Evolutionary conservation across 345 rosid species (phyloP).

Genomic region (Kandelia obovata): DNA sequence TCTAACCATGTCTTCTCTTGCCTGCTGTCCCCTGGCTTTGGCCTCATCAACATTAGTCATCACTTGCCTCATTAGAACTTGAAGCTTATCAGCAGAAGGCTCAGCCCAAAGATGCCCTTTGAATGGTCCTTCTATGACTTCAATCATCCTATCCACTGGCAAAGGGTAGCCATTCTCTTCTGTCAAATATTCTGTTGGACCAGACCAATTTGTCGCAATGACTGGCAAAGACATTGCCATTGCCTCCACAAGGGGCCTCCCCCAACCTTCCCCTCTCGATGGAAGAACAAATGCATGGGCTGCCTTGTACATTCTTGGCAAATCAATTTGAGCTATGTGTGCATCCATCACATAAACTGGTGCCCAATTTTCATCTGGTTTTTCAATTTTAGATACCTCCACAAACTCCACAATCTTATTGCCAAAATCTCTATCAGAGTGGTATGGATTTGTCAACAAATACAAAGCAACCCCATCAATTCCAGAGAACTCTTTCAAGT

Average conservation of each 20-base stretch:
- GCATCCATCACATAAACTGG: constrained; percentile 51
- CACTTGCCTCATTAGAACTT: constrained; percentile 56
- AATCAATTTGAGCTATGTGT: constrained; percentile 68
- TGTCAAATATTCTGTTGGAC: constrained; percentile 73
- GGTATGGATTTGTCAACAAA: constrained; percentile 72
- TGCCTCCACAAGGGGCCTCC: constrained; percentile 75
- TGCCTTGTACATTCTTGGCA: constrained; percentile 69
- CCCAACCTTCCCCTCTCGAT: constrained; percentile 94
- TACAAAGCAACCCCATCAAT: constrained; percentile 53
- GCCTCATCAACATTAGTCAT: constrained; percentile 50
- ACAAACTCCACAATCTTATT: constrained; percentile 75
- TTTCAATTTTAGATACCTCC: constrained; percentile 31
- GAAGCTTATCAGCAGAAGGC: constrained; percentile 60
- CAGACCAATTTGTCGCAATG: constrained; percentile 82
- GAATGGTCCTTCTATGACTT: constrained; percentile 73
- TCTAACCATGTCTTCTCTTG: constrained; percentile 68
- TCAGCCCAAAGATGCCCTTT: constrained; percentile 81
- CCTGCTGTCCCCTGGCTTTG: constrained; percentile 49
- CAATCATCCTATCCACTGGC: constrained; percentile 50
- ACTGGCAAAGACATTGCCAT: constrained; percentile 89
- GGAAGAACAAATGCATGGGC: constrained; percentile 77
- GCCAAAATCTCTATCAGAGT: constrained; percentile 54
- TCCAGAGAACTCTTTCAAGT: constrained; percentile 57
- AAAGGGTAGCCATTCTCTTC: constrained; percentile 66
- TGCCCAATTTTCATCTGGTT: constrained; percentile 49